These are phyloP conservation scores for Rhizomucor miehei DNA, from an alignment of 371 early-diverging fungal genomes.

Conservation along the genomic window DNA sequence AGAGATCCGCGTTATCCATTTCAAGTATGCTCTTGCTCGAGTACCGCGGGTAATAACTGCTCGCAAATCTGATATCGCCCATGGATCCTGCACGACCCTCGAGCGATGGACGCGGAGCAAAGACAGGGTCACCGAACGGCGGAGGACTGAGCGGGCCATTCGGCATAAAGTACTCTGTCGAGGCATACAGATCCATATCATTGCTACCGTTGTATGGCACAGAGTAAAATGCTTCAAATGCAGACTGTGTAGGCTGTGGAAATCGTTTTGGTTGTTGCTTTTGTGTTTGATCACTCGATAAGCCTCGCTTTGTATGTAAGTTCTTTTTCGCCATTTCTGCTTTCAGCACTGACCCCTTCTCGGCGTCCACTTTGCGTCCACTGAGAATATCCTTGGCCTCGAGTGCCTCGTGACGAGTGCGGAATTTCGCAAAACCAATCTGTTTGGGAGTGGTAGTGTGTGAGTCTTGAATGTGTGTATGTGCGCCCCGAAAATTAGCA, in stretches of 20 bases:
- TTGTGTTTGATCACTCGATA: slow-evolving; percentile 9
- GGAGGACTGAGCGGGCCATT: not conserved
- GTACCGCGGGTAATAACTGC: not conserved
- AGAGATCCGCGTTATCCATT: slow-evolving; percentile 1
- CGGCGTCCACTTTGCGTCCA: slow-evolving; percentile 85
- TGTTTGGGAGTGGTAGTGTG: slow-evolving; percentile 4
- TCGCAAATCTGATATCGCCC: slow-evolving; percentile 6
- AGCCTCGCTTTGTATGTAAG: slow-evolving; percentile 33
- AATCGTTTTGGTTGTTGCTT: slow-evolving; percentile 4
- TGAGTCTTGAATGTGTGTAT: not conserved
- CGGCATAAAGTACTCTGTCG: not conserved
- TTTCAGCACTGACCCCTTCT: slow-evolving; percentile 36
- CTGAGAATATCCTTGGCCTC: slow-evolving; percentile 81
- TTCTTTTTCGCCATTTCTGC: slow-evolving; percentile 48
- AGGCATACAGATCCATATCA: slow-evolving; percentile 33
- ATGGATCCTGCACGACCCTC: slow-evolving; percentile 9
- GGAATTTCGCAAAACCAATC: slow-evolving; percentile 94
- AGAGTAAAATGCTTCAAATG: slow-evolving; percentile 60
- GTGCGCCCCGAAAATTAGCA: not conserved
- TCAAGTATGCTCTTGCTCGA: slow-evolving; percentile 4
- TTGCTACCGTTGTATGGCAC: slow-evolving; percentile 41
- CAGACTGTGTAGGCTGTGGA: slow-evolving; percentile 7
- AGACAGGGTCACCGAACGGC: slow-evolving; percentile 1
- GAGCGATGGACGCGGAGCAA: slow-evolving; percentile 1
- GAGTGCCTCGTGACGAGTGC: slow-evolving; percentile 75